Evolutionary conservation across 306 rosid species (phyloP).

Genomic region (Abrus pulchellus): DNA sequence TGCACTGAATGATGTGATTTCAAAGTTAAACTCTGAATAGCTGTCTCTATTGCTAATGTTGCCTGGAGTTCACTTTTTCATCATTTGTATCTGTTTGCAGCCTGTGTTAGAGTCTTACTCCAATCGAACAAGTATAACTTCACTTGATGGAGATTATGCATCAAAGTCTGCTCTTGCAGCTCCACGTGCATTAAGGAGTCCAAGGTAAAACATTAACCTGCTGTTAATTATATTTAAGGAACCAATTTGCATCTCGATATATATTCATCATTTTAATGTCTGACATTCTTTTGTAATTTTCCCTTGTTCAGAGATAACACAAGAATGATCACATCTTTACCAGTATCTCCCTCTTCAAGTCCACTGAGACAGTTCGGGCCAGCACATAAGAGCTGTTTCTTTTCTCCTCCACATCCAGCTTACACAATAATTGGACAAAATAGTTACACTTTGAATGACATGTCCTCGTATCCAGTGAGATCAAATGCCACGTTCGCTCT

Average conservation of each 20-base stretch:
- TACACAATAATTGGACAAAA: conserved; percentile 66
- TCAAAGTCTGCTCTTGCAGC: conserved; percentile 52
- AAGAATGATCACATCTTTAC: conserved; percentile 82
- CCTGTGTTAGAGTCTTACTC: conserved; percentile 56
- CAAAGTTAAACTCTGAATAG: conserved; percentile 35
- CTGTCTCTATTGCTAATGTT: conserved; percentile 13
- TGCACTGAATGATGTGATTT: conserved; percentile 30
- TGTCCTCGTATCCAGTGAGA: conserved; percentile 59
- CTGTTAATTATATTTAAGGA: conserved; percentile 11
- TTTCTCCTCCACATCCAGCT: conserved; percentile 87
- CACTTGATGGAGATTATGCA: conserved; percentile 56
- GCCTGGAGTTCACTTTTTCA: conserved; percentile 44
- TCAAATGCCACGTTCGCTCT: conserved; percentile 62
- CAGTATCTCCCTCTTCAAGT: conserved; percentile 95
- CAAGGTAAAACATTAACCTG: conserved; percentile 54
- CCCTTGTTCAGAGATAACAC: conserved; percentile 67
- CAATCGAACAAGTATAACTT: conserved; percentile 52
- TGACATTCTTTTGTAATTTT: conserved; percentile 30
- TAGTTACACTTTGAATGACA: conserved; percentile 60
- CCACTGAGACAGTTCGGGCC: conserved; percentile 78
- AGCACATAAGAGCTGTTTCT: conserved; percentile 61
- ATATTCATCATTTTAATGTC: conserved; percentile 20
- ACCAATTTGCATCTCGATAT: conserved; percentile 10
- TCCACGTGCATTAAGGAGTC: conserved; percentile 53
- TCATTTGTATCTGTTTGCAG: conserved; percentile 42